Conservation (phyloP, 1,139 yeast species). For the Suhomyces wounanorum region DNA sequence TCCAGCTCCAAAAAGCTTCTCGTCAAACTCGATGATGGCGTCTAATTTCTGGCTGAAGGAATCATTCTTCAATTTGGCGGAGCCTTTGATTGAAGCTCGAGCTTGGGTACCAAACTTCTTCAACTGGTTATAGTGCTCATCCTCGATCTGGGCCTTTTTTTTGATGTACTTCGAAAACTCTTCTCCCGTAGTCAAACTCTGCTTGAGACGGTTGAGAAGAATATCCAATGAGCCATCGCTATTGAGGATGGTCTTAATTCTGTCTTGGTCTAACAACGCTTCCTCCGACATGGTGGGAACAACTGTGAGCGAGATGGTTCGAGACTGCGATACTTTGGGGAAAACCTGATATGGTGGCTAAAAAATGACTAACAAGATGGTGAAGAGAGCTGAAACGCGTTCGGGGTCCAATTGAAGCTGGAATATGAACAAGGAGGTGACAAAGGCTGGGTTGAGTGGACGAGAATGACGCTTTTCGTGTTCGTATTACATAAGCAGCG, state of each 20-base stretch:
- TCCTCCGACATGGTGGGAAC: constrained; percentile 19
- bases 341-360: not conserved
- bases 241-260: constrained; percentile 34
- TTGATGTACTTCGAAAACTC: constrained; percentile 80
- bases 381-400: not conserved
- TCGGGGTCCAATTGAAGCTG: not conserved
- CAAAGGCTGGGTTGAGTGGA: not conserved
- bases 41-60: constrained; percentile 70
- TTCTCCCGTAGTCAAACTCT: constrained; percentile 77
- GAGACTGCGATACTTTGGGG: not conserved
- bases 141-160: constrained; percentile 77
- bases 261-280: constrained; percentile 30
- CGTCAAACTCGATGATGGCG: constrained; percentile 74
- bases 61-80: constrained; percentile 57
- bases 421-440: not conserved
- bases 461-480: constrained; percentile 6
- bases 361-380: not conserved
- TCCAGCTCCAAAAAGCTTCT: constrained; percentile 70
- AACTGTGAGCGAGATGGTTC: not conserved
- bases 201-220: constrained; percentile 71
- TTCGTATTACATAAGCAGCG: constrained; percentile 1
- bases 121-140: constrained; percentile 73
- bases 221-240: constrained; percentile 58
- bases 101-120: constrained; percentile 64
- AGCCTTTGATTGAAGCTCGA: constrained; percentile 50